Evolutionary conservation across 2,329 filamentous ascomycete genomes (phyloP), one percentile per base, ranked within the genome.

Genomic region (Chrysoporthe deuterocubensis): DNA sequence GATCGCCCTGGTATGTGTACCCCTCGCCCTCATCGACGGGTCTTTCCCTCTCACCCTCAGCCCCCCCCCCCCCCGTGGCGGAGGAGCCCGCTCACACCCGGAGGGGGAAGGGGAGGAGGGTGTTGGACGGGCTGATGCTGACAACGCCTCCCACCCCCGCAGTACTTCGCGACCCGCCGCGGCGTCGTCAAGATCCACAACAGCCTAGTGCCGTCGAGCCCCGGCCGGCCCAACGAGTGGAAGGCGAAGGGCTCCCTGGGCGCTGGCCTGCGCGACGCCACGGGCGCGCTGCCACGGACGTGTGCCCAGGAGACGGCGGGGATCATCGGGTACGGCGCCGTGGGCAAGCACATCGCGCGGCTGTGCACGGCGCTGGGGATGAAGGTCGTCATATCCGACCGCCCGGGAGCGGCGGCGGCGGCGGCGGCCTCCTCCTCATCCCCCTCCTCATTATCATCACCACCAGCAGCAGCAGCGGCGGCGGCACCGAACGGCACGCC

Each of bases 351-450:
- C 11, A 70, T 74, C 11, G 71, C 64, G 18, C 52, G 52, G 6
- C 64, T 74, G 2, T 75, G 73, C n/a, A 52, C 56, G 43, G 71
- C 63, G 16, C 46, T 75, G 2, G 72, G 73, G 5, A 75, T 75
- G 74, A 62, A 68, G 50, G 72, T 75, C 0, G n/a, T 73, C 4
- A 71, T 75, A 46, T 64, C 72, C 1, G 72, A 69, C 54, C 63
- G 74, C 18, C 26, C 26, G 26, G 26, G 26, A 1, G 26, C 26
- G 13, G 73, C 72, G 37, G 61, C 46, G 13, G 57, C 14, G 5
- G 16, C 43, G 16, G 7, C 40, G 9, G 1, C 34, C 21, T 11
- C 46, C 21, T 21, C n/a, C 21, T 37, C 26, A 14, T n/a, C 26
- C 26, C 1, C 14, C 34, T 26, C 32, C 16, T 18, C 18, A 18